These are phyloP conservation scores for Tricholoma flavovirens DNA, from an alignment of 768 basidiomycete species.

Conservation along the genomic window DNA sequence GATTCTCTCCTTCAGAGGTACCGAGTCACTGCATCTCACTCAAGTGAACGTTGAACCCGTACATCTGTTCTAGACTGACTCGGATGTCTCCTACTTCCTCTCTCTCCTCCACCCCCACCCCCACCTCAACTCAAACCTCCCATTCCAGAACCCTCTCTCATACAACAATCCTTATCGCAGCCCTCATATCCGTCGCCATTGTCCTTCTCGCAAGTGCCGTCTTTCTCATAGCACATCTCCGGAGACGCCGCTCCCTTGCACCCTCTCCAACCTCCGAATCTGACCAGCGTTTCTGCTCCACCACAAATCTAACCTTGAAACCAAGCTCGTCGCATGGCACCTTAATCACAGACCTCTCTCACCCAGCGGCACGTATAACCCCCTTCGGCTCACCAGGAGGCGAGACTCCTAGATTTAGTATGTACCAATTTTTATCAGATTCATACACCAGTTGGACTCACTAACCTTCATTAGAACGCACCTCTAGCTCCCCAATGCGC, in stretches of 20 bases:
- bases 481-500: slow-evolving; percentile 52
- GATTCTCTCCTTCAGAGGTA: no score
- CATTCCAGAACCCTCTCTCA: not conserved
- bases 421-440: slow-evolving; percentile 12
- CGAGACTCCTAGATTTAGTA: slow-evolving; percentile 35
- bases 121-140: not conserved
- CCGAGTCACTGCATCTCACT: no score
- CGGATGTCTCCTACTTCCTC: not conserved
- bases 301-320: slow-evolving; percentile 15
- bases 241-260: not conserved
- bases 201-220: slow-evolving; percentile 8
- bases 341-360: slow-evolving; percentile 15
- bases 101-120: not conserved
- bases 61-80: no score
- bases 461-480: slow-evolving; percentile 32
- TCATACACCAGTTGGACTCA: not conserved
- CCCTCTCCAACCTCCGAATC: not conserved
- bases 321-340: not conserved
- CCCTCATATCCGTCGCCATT: slow-evolving; percentile 7
- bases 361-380: slow-evolving; percentile 36
- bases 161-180: slow-evolving; percentile 4
- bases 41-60: no score
- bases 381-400: slow-evolving; percentile 34
- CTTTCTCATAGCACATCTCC: slow-evolving; percentile 7
- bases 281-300: slow-evolving; percentile 5